A percentile compares a stretch with the other conserved stretches of the same genome.
phyloP scores from a whole-genome alignment of 2,329 filamentous ascomycete species.

The Coniochaeta pulveracea region DNA sequence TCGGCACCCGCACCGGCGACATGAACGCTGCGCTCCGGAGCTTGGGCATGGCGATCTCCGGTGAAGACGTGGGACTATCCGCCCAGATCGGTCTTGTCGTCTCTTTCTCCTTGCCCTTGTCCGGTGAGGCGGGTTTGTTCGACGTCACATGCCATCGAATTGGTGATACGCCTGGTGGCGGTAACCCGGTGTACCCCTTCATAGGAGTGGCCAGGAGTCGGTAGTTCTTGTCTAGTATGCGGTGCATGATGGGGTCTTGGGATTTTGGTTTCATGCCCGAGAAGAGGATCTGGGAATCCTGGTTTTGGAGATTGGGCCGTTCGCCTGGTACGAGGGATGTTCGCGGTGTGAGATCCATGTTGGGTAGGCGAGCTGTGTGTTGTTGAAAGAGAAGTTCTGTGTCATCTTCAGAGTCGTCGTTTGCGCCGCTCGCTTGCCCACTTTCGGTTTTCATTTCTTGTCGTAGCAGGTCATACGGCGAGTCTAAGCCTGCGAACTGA shows the following conservation, averaged over 20 bases:
- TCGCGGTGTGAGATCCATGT: conserved; percentile 53
- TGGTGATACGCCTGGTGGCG: conserved; percentile 33
- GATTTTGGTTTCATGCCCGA: conserved; percentile 19
- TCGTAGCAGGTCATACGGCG: conserved; percentile 65
- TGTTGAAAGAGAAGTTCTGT: conserved; percentile 38
- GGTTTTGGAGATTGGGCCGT: conserved; percentile 10
- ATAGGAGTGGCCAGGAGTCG: conserved; percentile 87
- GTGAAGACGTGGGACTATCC: conserved; percentile 56
- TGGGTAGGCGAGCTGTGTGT: conserved; percentile 42
- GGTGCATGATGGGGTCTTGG: conserved; percentile 75
- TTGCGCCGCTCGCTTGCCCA: conserved; percentile 9
- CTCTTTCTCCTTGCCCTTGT: conserved; percentile 13
- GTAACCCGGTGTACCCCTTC: conserved; percentile 28
- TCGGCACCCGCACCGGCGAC: conserved; percentile 45
- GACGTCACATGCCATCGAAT: conserved; percentile 26
- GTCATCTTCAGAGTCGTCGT: conserved; percentile 21
- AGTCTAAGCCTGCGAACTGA: conserved; percentile 55
- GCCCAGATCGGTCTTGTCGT: conserved; percentile 28
- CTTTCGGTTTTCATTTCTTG: conserved; percentile 45
- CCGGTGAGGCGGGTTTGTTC: conserved; percentile 10
- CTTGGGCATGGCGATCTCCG: conserved; percentile 70
- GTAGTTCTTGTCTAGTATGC: conserved; percentile 91
- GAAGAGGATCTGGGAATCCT: conserved; percentile 12
- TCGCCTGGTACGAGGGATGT: conserved; percentile 41
- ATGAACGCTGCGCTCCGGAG: conserved; percentile 78